Percentiles rank a stretch among this genome's conserved stretches.
Evolutionary conservation across 2,329 filamentous ascomycete genomes (phyloP).

Genomic region (Trichoderma atroviride): DNA sequence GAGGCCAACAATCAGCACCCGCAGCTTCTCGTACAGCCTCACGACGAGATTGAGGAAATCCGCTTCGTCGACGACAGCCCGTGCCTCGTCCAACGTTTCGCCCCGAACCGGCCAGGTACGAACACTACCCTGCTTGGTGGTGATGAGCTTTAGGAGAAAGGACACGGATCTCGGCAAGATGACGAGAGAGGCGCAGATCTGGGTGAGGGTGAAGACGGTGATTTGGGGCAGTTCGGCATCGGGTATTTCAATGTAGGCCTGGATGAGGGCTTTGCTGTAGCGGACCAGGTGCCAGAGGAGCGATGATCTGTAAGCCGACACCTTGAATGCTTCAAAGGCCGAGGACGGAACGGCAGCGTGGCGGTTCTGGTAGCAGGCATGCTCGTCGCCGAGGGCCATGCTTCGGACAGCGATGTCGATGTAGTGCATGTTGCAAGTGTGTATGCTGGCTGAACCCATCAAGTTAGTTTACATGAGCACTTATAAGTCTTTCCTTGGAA

Average conservation of each 20-base stretch:
- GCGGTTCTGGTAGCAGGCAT: not conserved
- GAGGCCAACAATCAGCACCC: constrained; percentile 11
- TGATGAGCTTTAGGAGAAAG: constrained; percentile 13
- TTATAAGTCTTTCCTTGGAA: not conserved
- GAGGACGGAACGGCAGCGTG: not conserved
- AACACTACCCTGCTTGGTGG: not conserved
- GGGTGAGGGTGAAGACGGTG: constrained; percentile 18
- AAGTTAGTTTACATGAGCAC: not conserved
- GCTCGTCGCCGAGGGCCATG: constrained; percentile 6
- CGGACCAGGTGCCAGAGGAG: constrained; percentile 25
- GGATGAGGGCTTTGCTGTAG: constrained; percentile 17
- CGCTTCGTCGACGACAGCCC: constrained; percentile 21
- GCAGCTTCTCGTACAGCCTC: constrained; percentile 18
- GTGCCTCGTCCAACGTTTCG: constrained; percentile 13
- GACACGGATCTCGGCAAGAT: constrained; percentile 20
- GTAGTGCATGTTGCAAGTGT: constrained; percentile 21
- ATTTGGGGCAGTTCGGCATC: constrained; percentile 13
- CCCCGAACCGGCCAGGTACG: not conserved
- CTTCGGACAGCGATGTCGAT: constrained; percentile 22
- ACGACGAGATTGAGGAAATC: constrained; percentile 14
- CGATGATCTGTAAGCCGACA: not conserved
- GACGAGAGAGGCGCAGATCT: constrained; percentile 13
- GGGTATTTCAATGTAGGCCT: constrained; percentile 14
- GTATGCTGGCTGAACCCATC: not conserved
- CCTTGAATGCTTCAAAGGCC: not conserved